Conservation (phyloP, 1,284 basidiomycete species). For the Golubevia sp. region DNA sequence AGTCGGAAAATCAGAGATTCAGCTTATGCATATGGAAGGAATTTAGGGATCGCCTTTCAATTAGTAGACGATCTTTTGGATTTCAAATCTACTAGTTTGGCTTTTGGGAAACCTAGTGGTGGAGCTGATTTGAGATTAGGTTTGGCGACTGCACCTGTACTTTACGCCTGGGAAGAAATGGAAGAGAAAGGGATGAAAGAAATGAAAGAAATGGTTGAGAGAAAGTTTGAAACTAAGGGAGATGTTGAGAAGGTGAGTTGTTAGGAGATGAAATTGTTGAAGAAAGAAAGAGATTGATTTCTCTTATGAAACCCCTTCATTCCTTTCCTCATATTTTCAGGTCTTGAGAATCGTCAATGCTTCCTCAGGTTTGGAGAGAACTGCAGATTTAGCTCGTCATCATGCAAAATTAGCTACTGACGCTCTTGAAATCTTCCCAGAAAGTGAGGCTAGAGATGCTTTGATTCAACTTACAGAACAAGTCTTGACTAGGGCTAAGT, state of each 20-base stretch:
- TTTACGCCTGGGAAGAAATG: constrained; percentile 93
- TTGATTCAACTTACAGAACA: constrained; percentile 12
- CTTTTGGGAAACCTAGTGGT: constrained; percentile 78
- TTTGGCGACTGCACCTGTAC: constrained; percentile 84
- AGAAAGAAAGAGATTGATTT: too few relatives aligned
- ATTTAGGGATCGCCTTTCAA: constrained; percentile 72
- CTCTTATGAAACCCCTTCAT: constrained; percentile 6
- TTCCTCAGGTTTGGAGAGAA: constrained; percentile 42
- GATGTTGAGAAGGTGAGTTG: constrained; percentile 81
- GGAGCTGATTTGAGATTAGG: constrained; percentile 85
- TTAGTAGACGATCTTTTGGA: constrained; percentile 91
- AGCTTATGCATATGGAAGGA: constrained; percentile 88
- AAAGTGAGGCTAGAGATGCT: constrained; percentile 44
- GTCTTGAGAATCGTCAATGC: constrained; percentile 30
- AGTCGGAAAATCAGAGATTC: constrained; percentile 77
- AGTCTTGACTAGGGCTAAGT: background rate
- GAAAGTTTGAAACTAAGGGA: constrained; percentile 80
- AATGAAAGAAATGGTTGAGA: constrained; percentile 78
- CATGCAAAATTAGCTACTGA: constrained; percentile 34
- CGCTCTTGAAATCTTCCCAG: constrained; percentile 33
- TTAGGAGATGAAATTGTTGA: too few relatives aligned
- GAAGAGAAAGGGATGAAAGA: constrained; percentile 65
- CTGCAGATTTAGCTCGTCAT: constrained; percentile 45
- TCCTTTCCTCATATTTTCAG: background rate
- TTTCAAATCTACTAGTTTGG: constrained; percentile 71